phyloP scores from a whole-genome alignment of 208 protist species.

The Borovskyia barvae region DNA sequence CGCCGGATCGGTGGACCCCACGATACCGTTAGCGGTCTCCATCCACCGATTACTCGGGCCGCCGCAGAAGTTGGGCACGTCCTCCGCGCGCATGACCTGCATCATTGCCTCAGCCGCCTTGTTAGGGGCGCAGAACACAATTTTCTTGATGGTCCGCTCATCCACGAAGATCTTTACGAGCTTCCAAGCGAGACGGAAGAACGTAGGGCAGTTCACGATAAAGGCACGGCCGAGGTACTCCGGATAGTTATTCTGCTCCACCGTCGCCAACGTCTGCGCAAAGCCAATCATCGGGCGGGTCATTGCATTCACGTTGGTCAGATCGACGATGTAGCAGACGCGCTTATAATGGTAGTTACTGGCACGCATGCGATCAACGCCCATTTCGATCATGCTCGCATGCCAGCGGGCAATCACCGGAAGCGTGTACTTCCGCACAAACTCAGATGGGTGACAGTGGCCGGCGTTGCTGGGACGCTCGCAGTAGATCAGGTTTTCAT shows the following conservation, averaged over 20 bases:
- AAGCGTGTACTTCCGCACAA: conserved; percentile 61
- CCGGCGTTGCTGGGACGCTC: conserved; percentile 74
- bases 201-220: conserved; percentile 76
- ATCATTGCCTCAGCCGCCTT: conserved; percentile 52
- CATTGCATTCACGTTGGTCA: conserved; percentile 61
- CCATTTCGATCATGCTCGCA: conserved; percentile 66
- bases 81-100: conserved; percentile 57
- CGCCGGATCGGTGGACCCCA: conserved; percentile 58
- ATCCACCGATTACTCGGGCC: conserved; percentile 69
- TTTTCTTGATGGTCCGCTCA: conserved; percentile 80
- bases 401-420: conserved; percentile 70
- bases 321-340: conserved; percentile 74
- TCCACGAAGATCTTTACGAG: conserved; percentile 82
- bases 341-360: conserved; percentile 61
- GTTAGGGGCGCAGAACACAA: conserved; percentile 50
- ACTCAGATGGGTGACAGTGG: conserved; percentile 52
- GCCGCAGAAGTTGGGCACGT: conserved; percentile 79
- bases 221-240: conserved; percentile 76
- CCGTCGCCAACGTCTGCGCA: conserved; percentile 61
- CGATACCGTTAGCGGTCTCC: conserved; percentile 42
- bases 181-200: conserved; percentile 77
- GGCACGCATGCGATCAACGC: conserved; percentile 44
- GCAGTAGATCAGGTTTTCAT: conserved; percentile 84
- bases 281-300: conserved; percentile 77
- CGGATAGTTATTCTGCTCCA: conserved; percentile 89